Evolutionary conservation across 768 basidiomycete genomes (phyloP), one percentile per base, ranked within the genome.

Genomic region (Auriscalpium microsporum): DNA sequence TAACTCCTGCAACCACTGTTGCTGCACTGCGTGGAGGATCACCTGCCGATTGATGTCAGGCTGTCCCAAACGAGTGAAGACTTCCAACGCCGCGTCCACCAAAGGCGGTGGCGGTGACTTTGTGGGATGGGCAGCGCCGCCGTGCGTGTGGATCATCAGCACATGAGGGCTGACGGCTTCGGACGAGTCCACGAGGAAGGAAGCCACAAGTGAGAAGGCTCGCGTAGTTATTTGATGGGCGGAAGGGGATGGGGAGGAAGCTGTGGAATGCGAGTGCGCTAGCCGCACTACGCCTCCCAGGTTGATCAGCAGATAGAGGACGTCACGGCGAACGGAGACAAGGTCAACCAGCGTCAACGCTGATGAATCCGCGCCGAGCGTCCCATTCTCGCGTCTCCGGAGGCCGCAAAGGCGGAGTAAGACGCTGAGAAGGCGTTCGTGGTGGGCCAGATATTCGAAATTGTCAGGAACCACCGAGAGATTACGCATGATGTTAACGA

Each of bases 401-500:
- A 58, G 13, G 48, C 73, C 71, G 65, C 84, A 86, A n/a, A 91
- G 59, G 10, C 86, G 84, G 28, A 93, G 74, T 49, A 94, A 63
- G 28, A 89, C 63, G 62, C 83, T 79, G 37, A 91, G 68, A 11
- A 89, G 67, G 50, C 83, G 75, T 7, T 79, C 77, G 56, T 90
- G 83, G 42, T 73, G 77, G 1, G 84, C 78, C 63, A 95, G 74
- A 63, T 80, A 82, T 45, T 74, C 73, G 58, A 77, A 68, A 63
- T 95, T 95, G 59, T 94, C 87, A 8, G 70, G 71, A 55, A 85
- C 74, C 58, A 83, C 73, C n/a, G 89, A 82, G 61, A 96, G 75
- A 71, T 95, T 96, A 47, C 92, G 88, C 52, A 97, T 74, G 64
- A 97, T 82, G 67, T 89, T 93, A 46, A 84, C 69, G 52, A 87